phyloP scores from a whole-genome alignment of 768 basidiomycete species.

The Russula compacta region DNA sequence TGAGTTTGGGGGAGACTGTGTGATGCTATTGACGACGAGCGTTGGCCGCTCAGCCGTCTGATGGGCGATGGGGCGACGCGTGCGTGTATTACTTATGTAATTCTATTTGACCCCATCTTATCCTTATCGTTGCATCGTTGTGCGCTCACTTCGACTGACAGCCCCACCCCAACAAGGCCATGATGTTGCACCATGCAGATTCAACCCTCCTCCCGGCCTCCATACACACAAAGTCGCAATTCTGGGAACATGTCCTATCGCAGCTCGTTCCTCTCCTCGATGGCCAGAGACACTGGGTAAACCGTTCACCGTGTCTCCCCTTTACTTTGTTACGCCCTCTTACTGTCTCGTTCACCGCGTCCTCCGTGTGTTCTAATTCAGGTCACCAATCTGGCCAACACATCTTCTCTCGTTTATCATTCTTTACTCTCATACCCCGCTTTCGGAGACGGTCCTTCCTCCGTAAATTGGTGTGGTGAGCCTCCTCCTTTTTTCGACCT shows the following conservation, averaged over 20 bases:
- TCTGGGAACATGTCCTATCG: slow-evolving; percentile 67
- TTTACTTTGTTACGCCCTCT: not conserved
- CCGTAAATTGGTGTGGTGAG: slow-evolving; percentile 94
- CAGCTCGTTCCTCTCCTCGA: slow-evolving; percentile 57
- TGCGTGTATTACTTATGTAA: slow-evolving; percentile 5
- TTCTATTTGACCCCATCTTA: slow-evolving; percentile 7
- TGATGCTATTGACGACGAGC: not conserved
- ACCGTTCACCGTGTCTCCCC: not conserved
- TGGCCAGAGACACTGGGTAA: slow-evolving; percentile 71
- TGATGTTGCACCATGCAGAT: slow-evolving; percentile 88
- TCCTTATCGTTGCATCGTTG: not conserved
- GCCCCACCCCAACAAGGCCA: not conserved
- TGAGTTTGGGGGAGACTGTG: not conserved
- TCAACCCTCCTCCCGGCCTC: slow-evolving; percentile 59
- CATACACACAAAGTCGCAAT: slow-evolving; percentile 63
- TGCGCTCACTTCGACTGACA: too few relatives aligned
- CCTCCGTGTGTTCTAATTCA: slow-evolving; percentile 24
- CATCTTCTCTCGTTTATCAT: slow-evolving; percentile 72
- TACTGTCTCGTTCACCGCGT: not conserved
- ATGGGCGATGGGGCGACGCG: not conserved
- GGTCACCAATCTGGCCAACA: slow-evolving; percentile 84
- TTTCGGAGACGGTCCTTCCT: slow-evolving; percentile 55
- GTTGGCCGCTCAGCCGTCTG: not conserved
- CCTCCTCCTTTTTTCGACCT: slow-evolving; percentile 13
- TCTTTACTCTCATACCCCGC: slow-evolving; percentile 59